These are phyloP conservation scores for Vitis hybrid DNA, from an alignment of 177 flowering plant species.

Conservation along the genomic window DNA sequence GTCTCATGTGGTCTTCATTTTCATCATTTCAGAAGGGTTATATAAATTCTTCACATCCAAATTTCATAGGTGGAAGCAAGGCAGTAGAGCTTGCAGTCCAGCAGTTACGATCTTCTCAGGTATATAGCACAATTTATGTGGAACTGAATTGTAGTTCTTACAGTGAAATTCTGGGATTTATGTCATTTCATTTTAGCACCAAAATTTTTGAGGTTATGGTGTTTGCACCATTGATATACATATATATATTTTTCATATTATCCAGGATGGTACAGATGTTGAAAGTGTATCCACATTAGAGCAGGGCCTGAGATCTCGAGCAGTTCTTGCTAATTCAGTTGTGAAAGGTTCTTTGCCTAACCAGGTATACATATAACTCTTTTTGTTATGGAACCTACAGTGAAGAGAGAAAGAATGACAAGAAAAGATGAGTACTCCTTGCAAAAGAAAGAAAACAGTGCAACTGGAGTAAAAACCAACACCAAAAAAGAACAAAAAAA, in stretches of 20 bases:
- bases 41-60: conserved; percentile 60
- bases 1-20: background rate
- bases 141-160: background rate
- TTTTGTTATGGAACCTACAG: background rate
- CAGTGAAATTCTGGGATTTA: background rate
- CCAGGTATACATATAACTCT: conserved; percentile 16
- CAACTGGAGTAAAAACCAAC: background rate
- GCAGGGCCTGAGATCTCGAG: conserved; percentile 21
- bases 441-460: background rate
- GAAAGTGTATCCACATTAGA: conserved; percentile 20
- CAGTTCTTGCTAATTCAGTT: conserved; percentile 17
- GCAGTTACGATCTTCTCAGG: conserved; percentile 32
- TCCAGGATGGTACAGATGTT: conserved; percentile 19
- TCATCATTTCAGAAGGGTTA: conserved; percentile 47
- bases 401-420: background rate
- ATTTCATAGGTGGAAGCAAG: conserved; percentile 56
- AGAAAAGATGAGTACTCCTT: background rate
- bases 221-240: background rate
- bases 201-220: background rate
- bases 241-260: background rate
- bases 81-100: conserved; percentile 54
- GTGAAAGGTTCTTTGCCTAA: conserved; percentile 18
- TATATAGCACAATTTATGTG: conserved; percentile 7
- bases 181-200: background rate
- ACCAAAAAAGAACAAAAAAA: background rate